Percentiles rank a stretch among this genome's conserved stretches.
phyloP scores from a whole-genome alignment of 2,329 filamentous ascomycete species.

The Fusarium dimerum region DNA sequence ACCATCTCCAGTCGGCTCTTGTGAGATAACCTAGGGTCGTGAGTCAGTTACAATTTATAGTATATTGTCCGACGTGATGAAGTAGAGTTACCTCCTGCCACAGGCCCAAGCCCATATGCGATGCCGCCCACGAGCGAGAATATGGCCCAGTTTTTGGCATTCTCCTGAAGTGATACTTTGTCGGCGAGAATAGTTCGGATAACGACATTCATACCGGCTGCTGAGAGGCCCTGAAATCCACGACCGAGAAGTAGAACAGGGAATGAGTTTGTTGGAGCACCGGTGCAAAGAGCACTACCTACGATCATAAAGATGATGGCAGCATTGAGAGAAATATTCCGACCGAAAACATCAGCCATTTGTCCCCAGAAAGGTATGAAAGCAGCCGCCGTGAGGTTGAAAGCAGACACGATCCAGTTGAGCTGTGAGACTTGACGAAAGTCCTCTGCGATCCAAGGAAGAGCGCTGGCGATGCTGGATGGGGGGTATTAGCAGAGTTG shows the following conservation, averaged over 20 bases:
- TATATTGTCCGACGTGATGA: neutral
- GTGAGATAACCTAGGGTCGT: conserved; percentile 46
- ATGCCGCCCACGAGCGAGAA: conserved; percentile 62
- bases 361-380: conserved; percentile 69
- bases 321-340: conserved; percentile 58
- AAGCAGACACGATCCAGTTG: conserved; percentile 71
- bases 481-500: neutral
- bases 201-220: conserved; percentile 61
- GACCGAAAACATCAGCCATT: conserved; percentile 64
- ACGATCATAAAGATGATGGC: conserved; percentile 58
- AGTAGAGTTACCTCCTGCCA: conserved; percentile 50
- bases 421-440: conserved; percentile 61
- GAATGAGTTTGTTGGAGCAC: conserved; percentile 54
- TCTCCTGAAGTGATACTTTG: conserved; percentile 61
- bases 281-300: conserved; percentile 63
- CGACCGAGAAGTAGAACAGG: conserved; percentile 63
- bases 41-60: conserved; percentile 5
- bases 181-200: conserved; percentile 66
- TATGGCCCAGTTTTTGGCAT: conserved; percentile 61
- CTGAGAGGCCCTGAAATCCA: conserved; percentile 62
- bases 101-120: conserved; percentile 61
- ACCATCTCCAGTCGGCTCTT: conserved; percentile 63
- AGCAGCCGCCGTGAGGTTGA: conserved; percentile 66
- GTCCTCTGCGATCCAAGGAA: conserved; percentile 61
- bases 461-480: conserved; percentile 36